Conservation (phyloP, 106 monocot species). For the Apostasia shenzhenica region DNA sequence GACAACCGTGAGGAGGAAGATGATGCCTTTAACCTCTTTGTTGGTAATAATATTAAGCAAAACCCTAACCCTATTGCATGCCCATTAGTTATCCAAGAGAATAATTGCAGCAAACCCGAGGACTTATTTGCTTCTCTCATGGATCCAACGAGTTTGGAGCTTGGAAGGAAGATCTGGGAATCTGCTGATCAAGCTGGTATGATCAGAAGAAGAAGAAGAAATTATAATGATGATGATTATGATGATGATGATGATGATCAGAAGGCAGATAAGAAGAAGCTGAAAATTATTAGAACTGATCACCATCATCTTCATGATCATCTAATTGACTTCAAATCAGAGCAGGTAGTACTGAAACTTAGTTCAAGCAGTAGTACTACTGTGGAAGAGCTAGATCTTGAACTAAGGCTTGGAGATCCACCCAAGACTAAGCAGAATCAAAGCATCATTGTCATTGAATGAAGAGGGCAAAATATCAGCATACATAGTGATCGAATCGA, state of each 20-base stretch:
- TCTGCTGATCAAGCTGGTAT: slow-evolving; percentile 3
- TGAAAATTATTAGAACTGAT: slow-evolving; percentile 10
- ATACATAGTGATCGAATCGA: not conserved
- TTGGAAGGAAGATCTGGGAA: slow-evolving; percentile 17
- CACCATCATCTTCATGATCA: slow-evolving; percentile 6
- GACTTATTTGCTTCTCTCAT: not conserved
- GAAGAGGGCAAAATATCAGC: not conserved
- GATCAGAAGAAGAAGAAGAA: slow-evolving; percentile 7
- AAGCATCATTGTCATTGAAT: not conserved
- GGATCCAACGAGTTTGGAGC: slow-evolving; percentile 11
- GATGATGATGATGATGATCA: slow-evolving; percentile 10
- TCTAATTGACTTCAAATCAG: not conserved
- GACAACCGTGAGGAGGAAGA: slow-evolving; percentile 5
- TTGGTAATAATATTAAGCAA: not conserved
- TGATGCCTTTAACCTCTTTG: slow-evolving; percentile 14
- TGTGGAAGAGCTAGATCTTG: slow-evolving; percentile 53
- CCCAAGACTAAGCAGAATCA: slow-evolving; percentile 27
- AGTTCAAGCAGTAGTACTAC: slow-evolving; percentile 6
- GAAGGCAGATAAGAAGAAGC: slow-evolving; percentile 14
- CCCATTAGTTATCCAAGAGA: too few relatives aligned
- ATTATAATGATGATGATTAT: slow-evolving; percentile 4
- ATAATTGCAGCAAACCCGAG: too few relatives aligned
- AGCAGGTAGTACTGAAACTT: slow-evolving; percentile 19
- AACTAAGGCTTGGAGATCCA: slow-evolving; percentile 46
- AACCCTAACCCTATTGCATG: slow-evolving; percentile 12